phyloP scores from a whole-genome alignment of 2,329 filamentous ascomycete genomes.

The Thelonectria blattea region DNA sequence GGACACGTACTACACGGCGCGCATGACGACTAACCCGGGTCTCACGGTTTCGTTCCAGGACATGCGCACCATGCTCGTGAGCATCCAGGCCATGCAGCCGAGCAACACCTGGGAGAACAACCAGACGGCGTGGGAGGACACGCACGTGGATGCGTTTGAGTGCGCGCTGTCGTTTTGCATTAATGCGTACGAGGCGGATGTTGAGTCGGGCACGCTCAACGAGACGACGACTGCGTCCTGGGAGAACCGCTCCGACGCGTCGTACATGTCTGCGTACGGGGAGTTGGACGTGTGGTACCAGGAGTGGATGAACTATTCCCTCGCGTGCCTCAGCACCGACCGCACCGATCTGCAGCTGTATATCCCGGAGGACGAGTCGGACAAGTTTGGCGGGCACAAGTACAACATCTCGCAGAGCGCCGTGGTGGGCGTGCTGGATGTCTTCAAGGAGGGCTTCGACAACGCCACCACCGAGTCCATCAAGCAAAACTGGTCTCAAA shows the following conservation, averaged over 20 bases:
- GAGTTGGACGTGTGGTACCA: background rate
- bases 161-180: slow-evolving; percentile 22
- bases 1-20: slow-evolving; percentile 14
- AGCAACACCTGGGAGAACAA: slow-evolving; percentile 4
- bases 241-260: background rate
- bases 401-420: slow-evolving; percentile 20
- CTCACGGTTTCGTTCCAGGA: background rate
- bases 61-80: slow-evolving; percentile 7
- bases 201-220: slow-evolving; percentile 7
- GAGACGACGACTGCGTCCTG: slow-evolving; percentile 6
- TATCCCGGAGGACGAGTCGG: background rate
- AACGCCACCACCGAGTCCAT: too few species aligned
- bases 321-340: background rate
- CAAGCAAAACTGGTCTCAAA: too few species aligned
- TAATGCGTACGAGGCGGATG: slow-evolving; percentile 11
- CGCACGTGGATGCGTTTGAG: background rate
- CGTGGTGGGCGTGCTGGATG: background rate
- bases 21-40: slow-evolving; percentile 10
- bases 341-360: slow-evolving; percentile 13
- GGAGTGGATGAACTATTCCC: background rate
- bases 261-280: background rate
- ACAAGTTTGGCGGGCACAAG: background rate
- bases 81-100: slow-evolving; percentile 9
- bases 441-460: slow-evolving; percentile 10
- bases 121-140: slow-evolving; percentile 13